phyloP scores from a whole-genome alignment of 2,329 filamentous ascomycete genomes.

The Trichoderma afroharzianum region DNA sequence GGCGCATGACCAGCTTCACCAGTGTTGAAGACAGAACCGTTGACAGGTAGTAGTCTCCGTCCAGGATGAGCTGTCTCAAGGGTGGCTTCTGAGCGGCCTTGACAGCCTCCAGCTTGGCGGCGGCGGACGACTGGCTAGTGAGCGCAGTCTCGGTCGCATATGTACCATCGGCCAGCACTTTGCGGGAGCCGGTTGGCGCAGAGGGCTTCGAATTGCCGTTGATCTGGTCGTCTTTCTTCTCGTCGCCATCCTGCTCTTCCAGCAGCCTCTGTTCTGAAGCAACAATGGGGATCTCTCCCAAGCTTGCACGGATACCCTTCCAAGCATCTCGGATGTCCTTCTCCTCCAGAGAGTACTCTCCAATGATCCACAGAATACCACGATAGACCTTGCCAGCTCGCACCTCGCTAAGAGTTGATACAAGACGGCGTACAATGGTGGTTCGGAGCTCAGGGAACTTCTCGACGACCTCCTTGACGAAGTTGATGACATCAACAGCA shows the following conservation, averaged over 20 bases:
- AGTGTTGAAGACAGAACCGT: constrained; percentile 94
- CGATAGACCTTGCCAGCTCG: constrained; percentile 96
- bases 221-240: constrained; percentile 61
- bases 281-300: constrained; percentile 95
- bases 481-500: constrained; percentile 95
- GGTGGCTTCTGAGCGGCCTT: constrained; percentile 97
- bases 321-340: constrained; percentile 93
- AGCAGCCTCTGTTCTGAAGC: constrained; percentile 89
- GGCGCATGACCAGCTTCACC: constrained; percentile 96
- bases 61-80: constrained; percentile 87
- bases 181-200: constrained; percentile 78
- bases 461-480: constrained; percentile 98
- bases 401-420: constrained; percentile 87
- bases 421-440: constrained; percentile 82
- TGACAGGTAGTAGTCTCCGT: constrained; percentile 94
- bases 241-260: constrained; percentile 74
- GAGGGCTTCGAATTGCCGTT: constrained; percentile 77
- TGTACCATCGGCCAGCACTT: constrained; percentile 92
- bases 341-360: constrained; percentile 92
- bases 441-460: constrained; percentile 89
- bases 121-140: constrained; percentile 85
- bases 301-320: constrained; percentile 89
- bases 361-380: constrained; percentile 94
- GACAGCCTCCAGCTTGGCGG: constrained; percentile 90
- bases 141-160: constrained; percentile 96